These are phyloP conservation scores for Yamadazyma dushanensis DNA, from an alignment of 1,139 yeast genomes.

Conservation along the genomic window DNA sequence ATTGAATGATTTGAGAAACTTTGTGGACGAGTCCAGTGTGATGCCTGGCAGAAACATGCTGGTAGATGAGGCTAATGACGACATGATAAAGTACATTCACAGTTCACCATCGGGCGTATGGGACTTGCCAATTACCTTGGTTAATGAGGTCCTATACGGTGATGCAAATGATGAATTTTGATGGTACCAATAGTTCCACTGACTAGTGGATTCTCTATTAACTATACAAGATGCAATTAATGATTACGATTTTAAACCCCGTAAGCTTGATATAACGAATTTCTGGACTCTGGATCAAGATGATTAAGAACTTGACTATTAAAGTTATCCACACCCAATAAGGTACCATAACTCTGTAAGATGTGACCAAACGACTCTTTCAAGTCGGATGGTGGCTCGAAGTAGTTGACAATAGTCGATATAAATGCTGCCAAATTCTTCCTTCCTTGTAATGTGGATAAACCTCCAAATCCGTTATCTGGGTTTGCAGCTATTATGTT, in stretches of 20 bases:
- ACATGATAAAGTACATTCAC: slow-evolving; percentile 39
- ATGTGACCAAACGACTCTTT: slow-evolving; percentile 45
- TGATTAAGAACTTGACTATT: slow-evolving; percentile 29
- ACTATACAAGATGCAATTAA: slow-evolving; percentile 2
- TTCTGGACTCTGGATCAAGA: slow-evolving; percentile 33
- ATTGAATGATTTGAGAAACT: slow-evolving; percentile 57
- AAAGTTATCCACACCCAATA: slow-evolving; percentile 47
- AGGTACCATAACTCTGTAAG: slow-evolving; percentile 44
- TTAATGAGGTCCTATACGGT: slow-evolving; percentile 59
- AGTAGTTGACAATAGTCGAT: slow-evolving; percentile 64
- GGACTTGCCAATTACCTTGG: slow-evolving; percentile 75
- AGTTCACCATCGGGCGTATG: slow-evolving; percentile 76
- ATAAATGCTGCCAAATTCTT: slow-evolving; percentile 56
- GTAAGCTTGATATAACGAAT: slow-evolving; percentile 22
- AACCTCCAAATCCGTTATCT: slow-evolving; percentile 54
- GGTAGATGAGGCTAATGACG: slow-evolving; percentile 13
- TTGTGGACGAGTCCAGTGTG: slow-evolving; percentile 69
- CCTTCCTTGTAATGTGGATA: slow-evolving; percentile 45
- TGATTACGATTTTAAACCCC: slow-evolving; percentile 17
- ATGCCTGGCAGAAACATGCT: slow-evolving; percentile 30
- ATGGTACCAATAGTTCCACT: background rate
- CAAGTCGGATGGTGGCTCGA: slow-evolving; percentile 49
- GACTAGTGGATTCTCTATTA: background rate
- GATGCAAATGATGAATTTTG: slow-evolving; percentile 3
- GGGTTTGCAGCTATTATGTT: slow-evolving; percentile 66